phyloP scores from a whole-genome alignment of 495 filamentous ascomycete species.

The Amorphotheca resinae region DNA sequence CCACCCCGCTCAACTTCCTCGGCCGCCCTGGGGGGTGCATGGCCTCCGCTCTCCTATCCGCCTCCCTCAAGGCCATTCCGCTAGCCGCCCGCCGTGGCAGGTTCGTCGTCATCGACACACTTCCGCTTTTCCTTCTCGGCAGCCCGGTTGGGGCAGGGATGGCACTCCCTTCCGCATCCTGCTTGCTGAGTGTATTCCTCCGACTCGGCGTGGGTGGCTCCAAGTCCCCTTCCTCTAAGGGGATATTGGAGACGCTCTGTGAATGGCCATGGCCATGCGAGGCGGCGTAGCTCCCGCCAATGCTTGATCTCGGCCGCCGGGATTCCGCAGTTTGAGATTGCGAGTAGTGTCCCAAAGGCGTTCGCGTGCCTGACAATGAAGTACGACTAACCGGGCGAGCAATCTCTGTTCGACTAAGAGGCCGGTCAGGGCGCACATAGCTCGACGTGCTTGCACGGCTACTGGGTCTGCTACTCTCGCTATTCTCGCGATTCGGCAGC shows the following conservation, averaged over 20 bases:
- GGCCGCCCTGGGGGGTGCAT: constrained; percentile 39
- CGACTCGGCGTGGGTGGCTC: constrained; percentile 34
- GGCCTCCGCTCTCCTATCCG: constrained; percentile 5
- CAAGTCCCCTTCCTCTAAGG: constrained; percentile 31
- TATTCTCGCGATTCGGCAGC: constrained; percentile 27
- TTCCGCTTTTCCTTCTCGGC: constrained; percentile 42
- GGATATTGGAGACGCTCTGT: constrained; percentile 30
- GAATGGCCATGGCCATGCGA: constrained; percentile 38
- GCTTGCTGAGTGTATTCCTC: constrained; percentile 37
- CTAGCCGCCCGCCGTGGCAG: constrained; percentile 28
- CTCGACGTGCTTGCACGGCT: constrained; percentile 39
- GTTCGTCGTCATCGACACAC: constrained; percentile 27
- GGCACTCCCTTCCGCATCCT: constrained; percentile 34
- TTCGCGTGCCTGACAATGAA: constrained; percentile 53
- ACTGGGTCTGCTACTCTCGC: constrained; percentile 41
- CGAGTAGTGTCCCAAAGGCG: constrained; percentile 41
- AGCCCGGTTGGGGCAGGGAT: constrained; percentile 29
- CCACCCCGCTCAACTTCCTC: constrained; percentile 46
- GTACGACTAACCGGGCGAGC: constrained; percentile 53
- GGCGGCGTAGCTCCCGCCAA: constrained; percentile 29
- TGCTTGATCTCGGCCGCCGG: constrained; percentile 41
- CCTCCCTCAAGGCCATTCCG: constrained; percentile 4
- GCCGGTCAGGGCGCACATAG: constrained; percentile 34
- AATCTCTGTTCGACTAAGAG: constrained; percentile 33
- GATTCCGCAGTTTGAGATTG: constrained; percentile 25